Evolutionary conservation across 345 rosid species (phyloP), one percentile per base, ranked within the genome.

Genomic region (Mallotus nudiflorus): DNA sequence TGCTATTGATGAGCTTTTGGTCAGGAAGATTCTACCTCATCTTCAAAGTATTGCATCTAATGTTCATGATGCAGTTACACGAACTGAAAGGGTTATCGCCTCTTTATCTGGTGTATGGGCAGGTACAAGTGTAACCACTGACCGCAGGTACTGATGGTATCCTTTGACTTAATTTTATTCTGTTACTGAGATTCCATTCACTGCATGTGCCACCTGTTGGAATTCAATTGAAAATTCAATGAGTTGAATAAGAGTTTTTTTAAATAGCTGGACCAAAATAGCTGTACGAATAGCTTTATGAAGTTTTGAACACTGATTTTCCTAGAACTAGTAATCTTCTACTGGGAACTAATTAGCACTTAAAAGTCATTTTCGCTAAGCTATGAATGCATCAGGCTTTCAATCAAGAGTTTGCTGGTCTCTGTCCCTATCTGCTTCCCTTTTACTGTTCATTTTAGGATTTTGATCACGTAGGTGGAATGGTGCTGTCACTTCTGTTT

Each of bases 71-170:
- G 93, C 97, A 10, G 80, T 92, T 55, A 85, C 87, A 22, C 87
- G 91, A 84, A 87, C 90, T 31, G 99, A 95, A 82, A 85, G 91
- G 74, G 80, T 92, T 14, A 73, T 92, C 71, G 85, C 88, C 71
- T 85, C 97, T 69, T 75, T 95, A 66, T 83, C 92, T 16, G 96
- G 93, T 48, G 92, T 86, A 40, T 92, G 97, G 97, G 56, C 91
- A 27, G 93, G 97, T 76, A 78, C 82, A 63, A 85, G 82, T 64
- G 86, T 83, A 49, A 80, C 83, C 29, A 81, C 74, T 66, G 83
- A 82, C 62, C 82, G 78, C 81, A 88, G 97, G 97, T 89, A 71
- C 68, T 27, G n/a, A 46, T 55, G 29, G 25, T 53, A 18, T 66
- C 9, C 31, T 49, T 33, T 33, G 46, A 42, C 46, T 6, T 35